Conservation (phyloP, 2,329 filamentous ascomycete genomes). For the Scedosporium minutisporum region DNA sequence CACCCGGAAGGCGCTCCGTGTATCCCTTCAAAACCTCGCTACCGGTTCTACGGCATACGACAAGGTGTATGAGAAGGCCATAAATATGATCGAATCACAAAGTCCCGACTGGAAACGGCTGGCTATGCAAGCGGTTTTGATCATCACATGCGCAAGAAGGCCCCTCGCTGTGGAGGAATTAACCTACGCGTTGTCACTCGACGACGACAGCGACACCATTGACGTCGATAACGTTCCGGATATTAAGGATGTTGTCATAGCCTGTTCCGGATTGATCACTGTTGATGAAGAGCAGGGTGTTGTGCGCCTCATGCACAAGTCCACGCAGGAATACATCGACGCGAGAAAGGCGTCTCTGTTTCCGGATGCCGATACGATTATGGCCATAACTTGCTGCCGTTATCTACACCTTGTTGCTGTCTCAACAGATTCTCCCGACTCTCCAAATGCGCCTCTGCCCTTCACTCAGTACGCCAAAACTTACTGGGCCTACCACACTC, state of each 20-base stretch:
- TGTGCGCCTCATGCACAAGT: background rate
- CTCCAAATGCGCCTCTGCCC: background rate
- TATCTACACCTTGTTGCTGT: background rate
- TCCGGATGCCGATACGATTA: background rate
- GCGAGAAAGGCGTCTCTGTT: background rate
- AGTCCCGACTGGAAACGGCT: background rate
- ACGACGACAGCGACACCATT: background rate
- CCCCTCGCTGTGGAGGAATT: background rate
- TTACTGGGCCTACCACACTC: background rate
- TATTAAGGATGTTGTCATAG: background rate
- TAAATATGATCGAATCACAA: background rate
- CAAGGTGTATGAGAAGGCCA: background rate
- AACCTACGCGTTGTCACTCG: background rate
- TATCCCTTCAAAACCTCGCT: background rate
- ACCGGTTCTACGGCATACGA: background rate
- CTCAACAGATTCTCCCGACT: background rate
- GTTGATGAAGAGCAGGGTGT: background rate
- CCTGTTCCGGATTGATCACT: background rate
- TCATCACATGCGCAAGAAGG: background rate
- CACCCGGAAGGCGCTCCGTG: background rate
- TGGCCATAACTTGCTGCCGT: background rate
- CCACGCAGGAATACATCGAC: background rate
- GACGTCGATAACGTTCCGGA: background rate
- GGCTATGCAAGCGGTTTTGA: background rate
- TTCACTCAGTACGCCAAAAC: background rate